These are phyloP conservation scores for Gardenia jasminoides DNA, from an alignment of 257 asterid genomes.

Conservation along the genomic window DNA sequence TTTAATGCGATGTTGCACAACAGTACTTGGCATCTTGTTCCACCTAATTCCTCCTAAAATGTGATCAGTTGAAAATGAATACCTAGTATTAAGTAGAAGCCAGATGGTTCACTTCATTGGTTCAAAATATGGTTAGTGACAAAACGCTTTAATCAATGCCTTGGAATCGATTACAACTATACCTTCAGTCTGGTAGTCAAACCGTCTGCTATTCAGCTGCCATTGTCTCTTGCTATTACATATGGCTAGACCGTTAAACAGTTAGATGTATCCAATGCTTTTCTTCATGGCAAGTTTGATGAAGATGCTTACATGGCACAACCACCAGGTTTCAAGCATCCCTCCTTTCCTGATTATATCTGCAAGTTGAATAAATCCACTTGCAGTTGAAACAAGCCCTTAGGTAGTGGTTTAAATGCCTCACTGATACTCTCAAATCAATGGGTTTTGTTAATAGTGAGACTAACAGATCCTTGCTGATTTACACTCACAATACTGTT, in stretches of 20 bases:
- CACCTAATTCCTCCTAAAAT: not conserved
- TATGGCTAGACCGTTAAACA: not conserved
- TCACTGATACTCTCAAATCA: not conserved
- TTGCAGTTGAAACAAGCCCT: conserved; percentile 1
- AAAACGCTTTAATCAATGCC: not conserved
- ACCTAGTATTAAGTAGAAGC: not conserved
- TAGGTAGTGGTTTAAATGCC: not conserved
- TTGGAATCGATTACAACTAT: not conserved
- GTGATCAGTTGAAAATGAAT: not conserved
- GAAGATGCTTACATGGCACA: not conserved
- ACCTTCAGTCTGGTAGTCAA: not conserved
- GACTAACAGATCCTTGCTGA: not conserved
- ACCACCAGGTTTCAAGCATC: not conserved
- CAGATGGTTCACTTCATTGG: not conserved
- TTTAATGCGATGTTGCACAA: not conserved
- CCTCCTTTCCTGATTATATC: not conserved
- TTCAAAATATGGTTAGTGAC: not conserved
- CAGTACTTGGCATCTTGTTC: not conserved
- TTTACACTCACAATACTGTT: not conserved
- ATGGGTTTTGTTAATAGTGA: not conserved
- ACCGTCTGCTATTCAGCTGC: not conserved
- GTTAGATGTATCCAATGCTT: not conserved
- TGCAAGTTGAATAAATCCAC: not conserved
- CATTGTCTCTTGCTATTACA: not conserved
- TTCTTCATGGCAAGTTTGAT: not conserved